A percentile compares a stretch with the other conserved stretches of the same genome.
Evolutionary conservation across 2,329 filamentous ascomycete species (phyloP).

Genomic region (Colletotrichum cereale): DNA sequence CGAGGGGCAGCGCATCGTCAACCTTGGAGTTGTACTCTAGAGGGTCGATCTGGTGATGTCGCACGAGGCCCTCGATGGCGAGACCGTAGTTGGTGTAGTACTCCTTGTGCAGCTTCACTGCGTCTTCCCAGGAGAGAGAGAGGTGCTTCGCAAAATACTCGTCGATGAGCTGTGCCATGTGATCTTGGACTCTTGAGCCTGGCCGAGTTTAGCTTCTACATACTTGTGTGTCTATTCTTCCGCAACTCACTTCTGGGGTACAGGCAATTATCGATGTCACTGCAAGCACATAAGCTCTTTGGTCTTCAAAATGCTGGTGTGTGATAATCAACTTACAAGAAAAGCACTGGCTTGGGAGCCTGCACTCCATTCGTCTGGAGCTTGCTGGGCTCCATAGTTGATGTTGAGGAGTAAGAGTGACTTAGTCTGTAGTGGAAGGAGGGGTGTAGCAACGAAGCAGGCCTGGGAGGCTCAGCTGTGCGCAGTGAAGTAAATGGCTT

Average conservation of each 20-base stretch:
- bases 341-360: conserved; percentile 55
- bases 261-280: conserved; percentile 98
- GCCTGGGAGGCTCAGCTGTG: neutral
- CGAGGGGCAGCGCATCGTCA: conserved; percentile 92
- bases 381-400: conserved; percentile 24
- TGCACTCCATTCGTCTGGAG: conserved; percentile 50
- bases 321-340: conserved; percentile 52
- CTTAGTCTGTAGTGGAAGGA: neutral
- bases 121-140: conserved; percentile 79
- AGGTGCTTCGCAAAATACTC: conserved; percentile 76
- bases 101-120: conserved; percentile 85
- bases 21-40: conserved; percentile 95
- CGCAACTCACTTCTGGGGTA: conserved; percentile 81
- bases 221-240: neutral
- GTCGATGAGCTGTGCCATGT: conserved; percentile 88
- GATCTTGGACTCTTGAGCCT: conserved; percentile 85
- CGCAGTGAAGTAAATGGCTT: neutral
- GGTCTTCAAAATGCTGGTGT: neutral
- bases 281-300: conserved; percentile 52
- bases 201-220: conserved; percentile 18
- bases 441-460: neutral
- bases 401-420: neutral
- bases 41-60: conserved; percentile 94
- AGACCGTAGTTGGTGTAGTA: conserved; percentile 98
- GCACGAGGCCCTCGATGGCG: conserved; percentile 94